Percentiles rank a stretch among this genome's conserved stretches.
Conservation (phyloP, 352 stramenopile species). For the Phytophthora multivora region DNA sequence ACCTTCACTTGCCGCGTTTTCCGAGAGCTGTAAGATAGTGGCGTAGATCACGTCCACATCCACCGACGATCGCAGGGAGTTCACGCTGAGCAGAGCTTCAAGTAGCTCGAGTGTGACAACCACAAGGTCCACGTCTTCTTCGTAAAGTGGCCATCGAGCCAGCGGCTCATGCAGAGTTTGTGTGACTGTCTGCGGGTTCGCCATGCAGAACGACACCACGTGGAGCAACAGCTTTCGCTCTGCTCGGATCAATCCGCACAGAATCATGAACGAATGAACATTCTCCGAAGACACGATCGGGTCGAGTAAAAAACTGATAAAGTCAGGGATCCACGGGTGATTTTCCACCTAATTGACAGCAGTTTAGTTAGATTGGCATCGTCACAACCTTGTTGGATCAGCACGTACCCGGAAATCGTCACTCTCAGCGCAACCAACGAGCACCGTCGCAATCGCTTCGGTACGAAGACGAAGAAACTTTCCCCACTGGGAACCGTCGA, state of each 20-base stretch:
- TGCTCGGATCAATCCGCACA: conserved; percentile 37
- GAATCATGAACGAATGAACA: conserved; percentile 54
- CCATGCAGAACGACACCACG: conserved; percentile 45
- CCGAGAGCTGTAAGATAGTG: conserved; percentile 52
- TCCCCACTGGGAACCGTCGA: conserved; percentile 55
- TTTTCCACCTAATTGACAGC: conserved; percentile 37
- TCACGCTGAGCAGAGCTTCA: conserved; percentile 36
- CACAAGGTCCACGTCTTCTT: conserved; percentile 68
- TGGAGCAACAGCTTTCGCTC: conserved; percentile 42
- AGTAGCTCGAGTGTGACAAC: conserved; percentile 58
- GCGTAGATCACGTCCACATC: conserved; percentile 48
- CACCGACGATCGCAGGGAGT: conserved; percentile 40
- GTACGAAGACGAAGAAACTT: conserved; percentile 53
- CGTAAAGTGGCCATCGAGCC: conserved; percentile 61
- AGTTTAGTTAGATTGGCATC: neutral
- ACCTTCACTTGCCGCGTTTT: conserved; percentile 50
- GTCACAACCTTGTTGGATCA: neutral
- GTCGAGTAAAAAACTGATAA: conserved; percentile 48
- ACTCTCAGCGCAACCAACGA: conserved; percentile 45
- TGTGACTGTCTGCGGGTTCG: conserved; percentile 40
- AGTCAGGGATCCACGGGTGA: conserved; percentile 52
- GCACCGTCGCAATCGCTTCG: conserved; percentile 52
- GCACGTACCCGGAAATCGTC: conserved; percentile 44
- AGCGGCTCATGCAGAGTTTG: conserved; percentile 53
- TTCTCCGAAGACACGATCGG: conserved; percentile 52